Percentiles rank a stretch among this genome's conserved stretches.
phyloP scores from a whole-genome alignment of 495 filamentous ascomycete genomes.

The Glonium stellatum region DNA sequence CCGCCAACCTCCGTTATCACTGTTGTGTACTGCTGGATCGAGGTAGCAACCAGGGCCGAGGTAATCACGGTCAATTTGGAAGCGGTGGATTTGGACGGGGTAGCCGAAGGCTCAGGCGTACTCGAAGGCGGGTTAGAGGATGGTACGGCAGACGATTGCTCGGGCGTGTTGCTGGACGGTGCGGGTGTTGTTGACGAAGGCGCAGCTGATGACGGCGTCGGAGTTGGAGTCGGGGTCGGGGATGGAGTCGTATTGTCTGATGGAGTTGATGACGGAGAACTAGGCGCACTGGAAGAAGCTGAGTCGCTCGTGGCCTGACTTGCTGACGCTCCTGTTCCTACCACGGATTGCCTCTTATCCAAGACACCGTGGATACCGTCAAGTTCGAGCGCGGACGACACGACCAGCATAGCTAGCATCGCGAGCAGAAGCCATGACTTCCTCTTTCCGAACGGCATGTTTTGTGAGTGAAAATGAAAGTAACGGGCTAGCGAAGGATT shows the following conservation, averaged over 20 bases:
- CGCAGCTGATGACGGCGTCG: neutral
- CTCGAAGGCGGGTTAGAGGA: constrained; percentile 2
- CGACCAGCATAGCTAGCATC: constrained; percentile 14
- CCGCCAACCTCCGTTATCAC: constrained; percentile 30
- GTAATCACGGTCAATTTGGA: constrained; percentile 23
- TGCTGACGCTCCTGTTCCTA: constrained; percentile 16
- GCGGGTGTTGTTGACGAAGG: constrained; percentile 8
- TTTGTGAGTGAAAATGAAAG: constrained; percentile 7
- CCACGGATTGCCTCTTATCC: constrained; percentile 13
- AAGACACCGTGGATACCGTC: constrained; percentile 22
- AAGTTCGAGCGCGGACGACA: constrained; percentile 21
- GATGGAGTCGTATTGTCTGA: neutral
- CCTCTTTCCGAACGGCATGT: constrained; percentile 21
- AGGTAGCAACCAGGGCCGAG: constrained; percentile 31
- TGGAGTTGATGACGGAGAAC: neutral
- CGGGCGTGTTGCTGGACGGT: neutral
- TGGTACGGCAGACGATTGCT: constrained; percentile 9
- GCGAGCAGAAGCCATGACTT: constrained; percentile 25
- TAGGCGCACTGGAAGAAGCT: neutral
- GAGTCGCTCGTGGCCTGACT: neutral
- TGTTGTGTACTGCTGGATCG: constrained; percentile 30
- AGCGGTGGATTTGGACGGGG: constrained; percentile 12
- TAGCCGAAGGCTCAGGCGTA: neutral
- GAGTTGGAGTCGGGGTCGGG: neutral
- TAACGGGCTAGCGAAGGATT: neutral